Conservation (phyloP, 2,329 filamentous ascomycete species). For the Microcera coccophila region DNA sequence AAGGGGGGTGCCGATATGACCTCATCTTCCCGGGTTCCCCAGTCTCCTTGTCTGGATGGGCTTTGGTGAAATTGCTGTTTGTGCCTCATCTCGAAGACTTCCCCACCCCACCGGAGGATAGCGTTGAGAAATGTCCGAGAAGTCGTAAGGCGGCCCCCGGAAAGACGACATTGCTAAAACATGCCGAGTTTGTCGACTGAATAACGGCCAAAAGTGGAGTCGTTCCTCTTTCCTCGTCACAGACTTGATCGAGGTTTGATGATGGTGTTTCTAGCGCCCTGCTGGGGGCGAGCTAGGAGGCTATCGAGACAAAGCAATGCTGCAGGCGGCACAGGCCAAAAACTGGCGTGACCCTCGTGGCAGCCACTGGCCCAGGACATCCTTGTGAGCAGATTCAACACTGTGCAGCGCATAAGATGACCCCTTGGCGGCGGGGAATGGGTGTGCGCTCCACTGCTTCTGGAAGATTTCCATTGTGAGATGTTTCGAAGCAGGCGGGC, state of each 20-base stretch:
- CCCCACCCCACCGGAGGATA: slow-evolving; percentile 24
- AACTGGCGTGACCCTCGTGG: slow-evolving; percentile 23
- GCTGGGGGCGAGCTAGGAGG: slow-evolving; percentile 15
- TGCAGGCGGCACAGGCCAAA: slow-evolving; percentile 8
- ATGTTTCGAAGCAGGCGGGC: slow-evolving; percentile 4
- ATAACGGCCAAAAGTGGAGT: not conserved
- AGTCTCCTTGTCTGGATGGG: slow-evolving; percentile 8
- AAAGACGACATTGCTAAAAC: not conserved
- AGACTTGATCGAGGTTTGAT: slow-evolving; percentile 3
- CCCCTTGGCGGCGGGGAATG: slow-evolving; percentile 10
- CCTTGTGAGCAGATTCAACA: slow-evolving; percentile 16
- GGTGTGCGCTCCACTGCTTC: slow-evolving; percentile 23
- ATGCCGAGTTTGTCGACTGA: not conserved
- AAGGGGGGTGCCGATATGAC: too few species aligned
- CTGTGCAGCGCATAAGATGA: not conserved
- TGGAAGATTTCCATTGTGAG: slow-evolving; percentile 25
- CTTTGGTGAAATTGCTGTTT: slow-evolving; percentile 10
- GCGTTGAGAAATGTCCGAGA: slow-evolving; percentile 8
- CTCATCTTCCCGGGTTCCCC: slow-evolving; percentile 7
- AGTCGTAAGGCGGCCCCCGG: not conserved
- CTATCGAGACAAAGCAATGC: slow-evolving; percentile 24
- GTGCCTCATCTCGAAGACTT: slow-evolving; percentile 3
- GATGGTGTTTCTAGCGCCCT: slow-evolving; percentile 14
- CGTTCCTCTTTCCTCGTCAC: slow-evolving; percentile 4
- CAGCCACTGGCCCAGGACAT: slow-evolving; percentile 26